Base-by-base conservation (phyloP, 257 asterid species). In the Solanum lycopersicoides region DNA sequence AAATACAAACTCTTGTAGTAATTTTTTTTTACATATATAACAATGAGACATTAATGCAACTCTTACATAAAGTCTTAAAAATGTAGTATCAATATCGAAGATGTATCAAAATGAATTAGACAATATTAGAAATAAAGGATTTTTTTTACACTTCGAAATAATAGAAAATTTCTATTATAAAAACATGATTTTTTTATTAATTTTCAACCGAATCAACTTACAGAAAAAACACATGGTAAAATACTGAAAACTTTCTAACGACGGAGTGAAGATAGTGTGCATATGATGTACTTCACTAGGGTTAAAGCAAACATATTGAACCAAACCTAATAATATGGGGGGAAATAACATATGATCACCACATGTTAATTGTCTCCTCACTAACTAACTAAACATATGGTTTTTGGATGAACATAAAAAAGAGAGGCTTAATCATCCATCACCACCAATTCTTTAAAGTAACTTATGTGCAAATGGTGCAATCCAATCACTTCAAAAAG, bases 141-240 rank as follows among this genome's bases (percentile, higher is more conserved):
- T 5, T 65, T 65, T 14, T 15, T 25, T 25, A 5, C 1, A 25
- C 10, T 0, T 25, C 0, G 0, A 63, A 63, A 25, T 1, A 1
- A 66, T 66, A 5, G 15, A 66, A 66, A 12, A 3, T 0, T n/a
- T 66, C 20, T 66, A 32, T 13, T 66, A 25, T 66, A 25, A 2
- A 28, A 66, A 28, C 4, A 66, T 25, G 20, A 66, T 1, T 66
- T 5, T 12, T 30, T 12, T 14, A 63, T 63, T 11, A 21, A 10
- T 63, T 63, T 63, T 23, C 71, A 63, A n/a, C 0, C 16, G 7
- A 65, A 12, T 28, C 72, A n/a, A n/a, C 18, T 65, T 12, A 65
- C 5, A 12, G 2, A 65, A 25, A 65, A n/a, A 65, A 65, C 0
- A 20, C 2, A n/a, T 65, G 1, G 11, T 4, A 12, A 12, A 63